Percentiles rank a stretch among this genome's conserved stretches.
phyloP scores from a whole-genome alignment of 345 rosid genomes.

The Moringa oleifera region DNA sequence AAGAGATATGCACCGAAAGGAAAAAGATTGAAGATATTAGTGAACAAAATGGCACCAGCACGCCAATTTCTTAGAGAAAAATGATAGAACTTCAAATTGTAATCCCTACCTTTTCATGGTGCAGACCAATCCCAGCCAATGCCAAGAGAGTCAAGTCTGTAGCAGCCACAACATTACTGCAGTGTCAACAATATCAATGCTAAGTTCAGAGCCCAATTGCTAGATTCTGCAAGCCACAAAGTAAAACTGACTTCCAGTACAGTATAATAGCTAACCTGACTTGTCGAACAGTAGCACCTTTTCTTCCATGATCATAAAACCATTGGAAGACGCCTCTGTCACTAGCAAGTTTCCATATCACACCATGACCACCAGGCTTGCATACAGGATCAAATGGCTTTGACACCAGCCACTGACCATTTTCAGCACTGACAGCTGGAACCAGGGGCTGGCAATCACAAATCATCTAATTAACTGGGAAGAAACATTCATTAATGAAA shows the following conservation, averaged over 20 bases:
- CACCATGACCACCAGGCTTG: constrained; percentile 98
- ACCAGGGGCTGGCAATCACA: constrained; percentile 71
- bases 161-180: constrained; percentile 96
- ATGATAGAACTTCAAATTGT: constrained; percentile 4
- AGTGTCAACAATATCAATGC: constrained; percentile 17
- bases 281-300: constrained; percentile 90
- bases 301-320: constrained; percentile 79
- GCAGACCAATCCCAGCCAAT: constrained; percentile 86
- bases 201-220: constrained; percentile 5
- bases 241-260: not conserved
- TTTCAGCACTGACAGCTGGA: constrained; percentile 73
- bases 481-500: not conserved
- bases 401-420: constrained; percentile 78
- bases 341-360: constrained; percentile 91
- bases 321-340: constrained; percentile 85
- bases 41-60: not conserved
- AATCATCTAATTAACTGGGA: constrained; percentile 12
- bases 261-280: constrained; percentile 61
- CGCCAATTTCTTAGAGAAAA: not conserved
- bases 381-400: constrained; percentile 77
- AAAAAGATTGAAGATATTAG: not conserved
- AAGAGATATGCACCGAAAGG: not conserved
- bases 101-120: constrained; percentile 53
- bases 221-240: not conserved
- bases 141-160: constrained; percentile 88